These are phyloP conservation scores for Physcomitrium patens DNA, from an alignment of 225 moss, liverwort and hornwort species.

Conservation along the genomic window DNA sequence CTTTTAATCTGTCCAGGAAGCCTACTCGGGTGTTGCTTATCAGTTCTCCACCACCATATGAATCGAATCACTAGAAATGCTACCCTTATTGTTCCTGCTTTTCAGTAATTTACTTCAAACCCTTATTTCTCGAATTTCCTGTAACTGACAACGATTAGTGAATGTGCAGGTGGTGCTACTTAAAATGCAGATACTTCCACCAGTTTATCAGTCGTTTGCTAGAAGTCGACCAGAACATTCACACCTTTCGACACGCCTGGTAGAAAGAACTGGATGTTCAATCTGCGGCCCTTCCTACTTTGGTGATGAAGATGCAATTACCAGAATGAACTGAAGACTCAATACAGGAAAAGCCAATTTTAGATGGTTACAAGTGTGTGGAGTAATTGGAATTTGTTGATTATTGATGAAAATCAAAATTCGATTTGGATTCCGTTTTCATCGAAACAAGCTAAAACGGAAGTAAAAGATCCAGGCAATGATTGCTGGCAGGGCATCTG, in stretches of 20 bases:
- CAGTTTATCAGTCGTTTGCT: slow-evolving; percentile 4
- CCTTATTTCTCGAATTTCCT: background rate
- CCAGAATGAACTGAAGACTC: slow-evolving; percentile 24
- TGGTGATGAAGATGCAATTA: slow-evolving; percentile 30
- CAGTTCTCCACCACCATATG: slow-evolving; percentile 14
- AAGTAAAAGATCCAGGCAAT: background rate
- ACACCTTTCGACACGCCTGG: slow-evolving; percentile 8
- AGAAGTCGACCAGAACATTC: slow-evolving; percentile 10
- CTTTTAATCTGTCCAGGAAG: background rate
- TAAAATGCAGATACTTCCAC: slow-evolving; percentile 18
- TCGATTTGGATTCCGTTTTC: background rate
- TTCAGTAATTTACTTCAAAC: too few relatives aligned
- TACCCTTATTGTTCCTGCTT: background rate
- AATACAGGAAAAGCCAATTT: background rate
- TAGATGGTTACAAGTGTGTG: slow-evolving; percentile 14
- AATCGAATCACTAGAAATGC: background rate
- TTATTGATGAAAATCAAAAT: too few relatives aligned
- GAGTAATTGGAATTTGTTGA: slow-evolving; percentile 1
- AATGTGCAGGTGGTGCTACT: slow-evolving; percentile 24
- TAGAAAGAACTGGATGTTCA: slow-evolving; percentile 23
- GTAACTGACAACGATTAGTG: background rate
- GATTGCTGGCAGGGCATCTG: slow-evolving; percentile 2
- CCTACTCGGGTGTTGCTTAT: background rate
- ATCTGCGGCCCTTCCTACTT: slow-evolving; percentile 15
- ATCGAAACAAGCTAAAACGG: background rate